Evolutionary conservation across 202 grass and related monocot genomes (phyloP).

Genomic region (Zoysia matrella): DNA sequence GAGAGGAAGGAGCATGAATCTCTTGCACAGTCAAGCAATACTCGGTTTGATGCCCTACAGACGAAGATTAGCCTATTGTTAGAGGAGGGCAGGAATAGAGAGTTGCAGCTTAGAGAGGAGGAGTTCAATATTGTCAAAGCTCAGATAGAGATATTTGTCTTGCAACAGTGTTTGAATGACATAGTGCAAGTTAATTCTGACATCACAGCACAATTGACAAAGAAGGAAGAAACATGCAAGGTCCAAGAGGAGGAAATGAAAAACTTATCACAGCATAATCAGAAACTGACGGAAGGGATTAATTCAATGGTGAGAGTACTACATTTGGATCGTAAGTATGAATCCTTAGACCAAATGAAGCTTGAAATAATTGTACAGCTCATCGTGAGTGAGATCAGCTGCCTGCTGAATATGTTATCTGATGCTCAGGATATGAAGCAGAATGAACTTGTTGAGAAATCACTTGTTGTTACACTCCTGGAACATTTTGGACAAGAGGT

Average conservation of each 20-base stretch:
- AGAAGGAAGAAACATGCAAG: slow-evolving; percentile 47
- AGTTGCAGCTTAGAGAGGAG: slow-evolving; percentile 70
- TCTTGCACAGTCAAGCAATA: slow-evolving; percentile 44
- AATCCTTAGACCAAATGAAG: slow-evolving; percentile 69
- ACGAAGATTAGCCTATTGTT: slow-evolving; percentile 50
- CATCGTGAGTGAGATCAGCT: slow-evolving; percentile 79
- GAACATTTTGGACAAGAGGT: slow-evolving; percentile 86
- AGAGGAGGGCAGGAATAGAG: slow-evolving; percentile 54
- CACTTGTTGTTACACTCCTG: slow-evolving; percentile 83
- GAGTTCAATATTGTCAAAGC: slow-evolving; percentile 66
- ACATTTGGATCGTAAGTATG: slow-evolving; percentile 74
- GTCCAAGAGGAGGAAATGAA: slow-evolving; percentile 57
- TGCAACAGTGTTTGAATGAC: slow-evolving; percentile 50
- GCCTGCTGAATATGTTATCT: slow-evolving; percentile 59
- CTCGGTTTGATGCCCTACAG: slow-evolving; percentile 39
- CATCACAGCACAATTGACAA: slow-evolving; percentile 39
- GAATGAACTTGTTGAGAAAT: slow-evolving; percentile 84
- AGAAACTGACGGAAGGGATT: slow-evolving; percentile 76
- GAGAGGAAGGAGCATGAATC: slow-evolving; percentile 62
- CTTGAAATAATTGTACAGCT: slow-evolving; percentile 80
- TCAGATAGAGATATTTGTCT: slow-evolving; percentile 80
- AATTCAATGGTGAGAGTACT: slow-evolving; percentile 56
- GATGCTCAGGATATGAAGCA: slow-evolving; percentile 84
- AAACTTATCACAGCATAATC: slow-evolving; percentile 56
- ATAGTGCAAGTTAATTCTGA: slow-evolving; percentile 38